Evolutionary conservation across 768 basidiomycete genomes (phyloP).

Genomic region (Auriscalpium orientale): DNA sequence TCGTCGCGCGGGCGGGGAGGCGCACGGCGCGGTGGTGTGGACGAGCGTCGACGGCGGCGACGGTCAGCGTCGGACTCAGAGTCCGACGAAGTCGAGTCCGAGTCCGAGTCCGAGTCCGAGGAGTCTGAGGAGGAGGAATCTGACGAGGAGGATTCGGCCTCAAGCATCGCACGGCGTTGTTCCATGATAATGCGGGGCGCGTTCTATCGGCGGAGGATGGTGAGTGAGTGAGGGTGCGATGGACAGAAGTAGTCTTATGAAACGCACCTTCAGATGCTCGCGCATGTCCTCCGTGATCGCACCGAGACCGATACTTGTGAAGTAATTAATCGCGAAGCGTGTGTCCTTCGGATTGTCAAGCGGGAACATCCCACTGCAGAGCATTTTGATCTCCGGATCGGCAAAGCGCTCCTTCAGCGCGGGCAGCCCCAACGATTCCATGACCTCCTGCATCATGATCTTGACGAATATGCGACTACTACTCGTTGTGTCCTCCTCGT

Average conservation of each 20-base stretch:
- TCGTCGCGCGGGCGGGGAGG: conserved; percentile 8
- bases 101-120: conserved; percentile 33
- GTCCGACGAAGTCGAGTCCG: conserved; percentile 21
- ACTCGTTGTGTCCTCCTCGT: conserved; percentile 96
- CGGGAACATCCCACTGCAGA: conserved; percentile 86
- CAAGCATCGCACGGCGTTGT: conserved; percentile 82
- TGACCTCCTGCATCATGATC: conserved; percentile 92
- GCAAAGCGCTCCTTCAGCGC: conserved; percentile 82
- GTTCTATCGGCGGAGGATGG: conserved; percentile 43
- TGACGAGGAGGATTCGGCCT: conserved; percentile 45
- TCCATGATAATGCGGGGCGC: conserved; percentile 91
- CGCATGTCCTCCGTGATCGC: conserved; percentile 93
- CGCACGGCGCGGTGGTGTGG: conserved; percentile 25
- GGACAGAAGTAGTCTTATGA: not conserved
- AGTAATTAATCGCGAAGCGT: conserved; percentile 94
- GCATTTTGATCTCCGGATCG: conserved; percentile 71
- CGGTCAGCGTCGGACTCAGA: conserved; percentile 29
- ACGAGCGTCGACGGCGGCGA: conserved; percentile 22
- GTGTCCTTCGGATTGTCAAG: conserved; percentile 96
- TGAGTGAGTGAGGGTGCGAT: not conserved
- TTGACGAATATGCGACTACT: conserved; percentile 96
- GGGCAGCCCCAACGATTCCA: conserved; percentile 89
- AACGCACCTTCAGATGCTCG: conserved; percentile 81
- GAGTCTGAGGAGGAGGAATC: conserved; percentile 25
- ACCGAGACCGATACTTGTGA: conserved; percentile 90